Conservation (phyloP, 2,329 filamentous ascomycete genomes). For the Penicillium thymicola region DNA sequence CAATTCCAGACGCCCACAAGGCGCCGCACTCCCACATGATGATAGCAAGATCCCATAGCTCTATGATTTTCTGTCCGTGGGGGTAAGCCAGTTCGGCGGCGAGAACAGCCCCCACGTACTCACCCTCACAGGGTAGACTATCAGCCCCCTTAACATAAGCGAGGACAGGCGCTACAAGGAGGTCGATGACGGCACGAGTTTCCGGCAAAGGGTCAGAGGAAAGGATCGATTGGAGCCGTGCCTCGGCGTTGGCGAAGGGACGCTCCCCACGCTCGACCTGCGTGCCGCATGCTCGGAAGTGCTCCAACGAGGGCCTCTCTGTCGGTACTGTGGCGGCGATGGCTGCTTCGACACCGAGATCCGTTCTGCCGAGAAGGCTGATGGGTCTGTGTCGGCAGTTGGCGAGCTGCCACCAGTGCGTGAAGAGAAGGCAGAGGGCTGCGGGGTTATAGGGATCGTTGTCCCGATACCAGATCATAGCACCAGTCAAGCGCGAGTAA, state of each 20-base stretch:
- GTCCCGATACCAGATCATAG: conserved; percentile 16
- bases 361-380: conserved; percentile 12
- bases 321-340: conserved; percentile 10
- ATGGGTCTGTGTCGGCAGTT: conserved; percentile 14
- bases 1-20: conserved; percentile 13
- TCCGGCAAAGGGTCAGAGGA: conserved; percentile 3
- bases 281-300: conserved; percentile 11
- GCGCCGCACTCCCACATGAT: conserved; percentile 15
- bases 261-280: conserved; percentile 8
- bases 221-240: conserved; percentile 6
- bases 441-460: conserved; percentile 17
- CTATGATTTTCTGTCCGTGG: conserved; percentile 11
- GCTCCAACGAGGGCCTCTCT: conserved; percentile 9
- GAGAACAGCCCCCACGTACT: conserved; percentile 9
- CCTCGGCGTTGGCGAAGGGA: conserved; percentile 9
- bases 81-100: conserved; percentile 11
- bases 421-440: conserved; percentile 11
- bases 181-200: conserved; percentile 8
- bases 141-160: conserved; percentile 11
- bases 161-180: conserved; percentile 9
- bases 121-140: conserved; percentile 8
- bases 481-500: conserved; percentile 10
- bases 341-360: conserved; percentile 2
- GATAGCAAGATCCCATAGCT: conserved; percentile 15
- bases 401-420: conserved; percentile 16